A percentile compares a stretch with the other conserved stretches of the same genome.
These are phyloP conservation scores for Rhizoctonia solani DNA, from an alignment of 1,284 basidiomycete species.

Conservation along the genomic window DNA sequence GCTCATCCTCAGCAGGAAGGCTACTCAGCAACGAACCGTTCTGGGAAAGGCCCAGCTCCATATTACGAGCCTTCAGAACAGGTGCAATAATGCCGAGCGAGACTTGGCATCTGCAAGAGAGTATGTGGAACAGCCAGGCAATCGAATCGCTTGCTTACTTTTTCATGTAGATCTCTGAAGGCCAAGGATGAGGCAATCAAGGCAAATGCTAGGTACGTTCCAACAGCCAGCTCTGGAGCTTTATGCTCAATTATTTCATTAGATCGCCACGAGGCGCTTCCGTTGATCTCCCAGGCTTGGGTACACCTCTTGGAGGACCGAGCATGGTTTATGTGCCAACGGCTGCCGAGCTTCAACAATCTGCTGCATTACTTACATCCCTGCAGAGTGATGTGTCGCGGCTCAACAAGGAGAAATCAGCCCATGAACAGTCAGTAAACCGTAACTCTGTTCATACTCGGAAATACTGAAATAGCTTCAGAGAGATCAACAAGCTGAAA, in stretches of 20 bases:
- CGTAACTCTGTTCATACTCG: neutral
- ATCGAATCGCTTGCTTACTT: neutral
- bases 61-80: neutral
- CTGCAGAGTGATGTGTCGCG: slow-evolving; percentile 7
- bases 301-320: neutral
- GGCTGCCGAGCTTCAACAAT: neutral
- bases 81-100: neutral
- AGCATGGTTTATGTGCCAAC: neutral
- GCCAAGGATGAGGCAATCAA: neutral
- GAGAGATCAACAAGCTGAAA: neutral
- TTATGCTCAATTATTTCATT: neutral
- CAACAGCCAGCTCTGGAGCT: neutral
- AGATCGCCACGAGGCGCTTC: neutral
- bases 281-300: neutral
- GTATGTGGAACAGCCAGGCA: neutral
- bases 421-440: neutral
- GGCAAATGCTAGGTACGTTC: neutral
- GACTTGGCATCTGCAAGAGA: neutral
- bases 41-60: neutral
- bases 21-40: neutral
- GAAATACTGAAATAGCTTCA: neutral
- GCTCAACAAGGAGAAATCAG: neutral
- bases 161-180: neutral
- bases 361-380: neutral
- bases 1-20: neutral